Conservation (phyloP, 225 moss, liverwort and hornwort genomes). For the Physcomitrium patens region DNA sequence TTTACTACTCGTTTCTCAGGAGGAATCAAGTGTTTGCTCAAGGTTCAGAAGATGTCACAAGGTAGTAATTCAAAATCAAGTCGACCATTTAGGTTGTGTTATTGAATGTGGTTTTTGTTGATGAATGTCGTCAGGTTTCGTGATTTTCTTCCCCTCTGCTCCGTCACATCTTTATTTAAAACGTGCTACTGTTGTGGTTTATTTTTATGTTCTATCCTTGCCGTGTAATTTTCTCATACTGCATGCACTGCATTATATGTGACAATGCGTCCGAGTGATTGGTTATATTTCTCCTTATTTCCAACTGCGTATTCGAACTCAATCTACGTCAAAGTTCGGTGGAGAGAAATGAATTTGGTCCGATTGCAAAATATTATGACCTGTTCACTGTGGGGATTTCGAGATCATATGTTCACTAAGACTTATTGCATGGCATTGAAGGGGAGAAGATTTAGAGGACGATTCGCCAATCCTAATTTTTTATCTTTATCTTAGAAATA, state of each 20-base stretch:
- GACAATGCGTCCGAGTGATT: not conserved
- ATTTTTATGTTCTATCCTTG: not conserved
- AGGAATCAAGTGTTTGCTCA: slow-evolving; percentile 43
- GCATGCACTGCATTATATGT: not conserved
- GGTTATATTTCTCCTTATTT: not conserved
- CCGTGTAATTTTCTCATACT: not conserved
- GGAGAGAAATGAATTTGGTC: not conserved
- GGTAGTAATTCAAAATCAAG: slow-evolving; percentile 36
- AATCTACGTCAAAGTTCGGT: not conserved
- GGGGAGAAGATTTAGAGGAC: no score
- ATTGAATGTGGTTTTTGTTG: not conserved
- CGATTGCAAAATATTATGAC: no score
- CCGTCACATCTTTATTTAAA: not conserved
- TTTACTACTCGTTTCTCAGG: slow-evolving; percentile 39
- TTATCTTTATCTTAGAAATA: no score
- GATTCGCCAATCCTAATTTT: no score
- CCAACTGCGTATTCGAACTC: not conserved
- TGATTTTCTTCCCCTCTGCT: not conserved
- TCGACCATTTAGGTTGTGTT: slow-evolving; percentile 20
- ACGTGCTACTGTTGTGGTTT: not conserved
- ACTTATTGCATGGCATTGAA: no score
- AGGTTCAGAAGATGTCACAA: slow-evolving; percentile 51
- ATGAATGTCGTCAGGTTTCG: not conserved
- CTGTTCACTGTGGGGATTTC: no score
- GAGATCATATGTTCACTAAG: no score